Base-by-base conservation (phyloP, 139 green algal genomes). In the Chlorella sp. region DNA sequence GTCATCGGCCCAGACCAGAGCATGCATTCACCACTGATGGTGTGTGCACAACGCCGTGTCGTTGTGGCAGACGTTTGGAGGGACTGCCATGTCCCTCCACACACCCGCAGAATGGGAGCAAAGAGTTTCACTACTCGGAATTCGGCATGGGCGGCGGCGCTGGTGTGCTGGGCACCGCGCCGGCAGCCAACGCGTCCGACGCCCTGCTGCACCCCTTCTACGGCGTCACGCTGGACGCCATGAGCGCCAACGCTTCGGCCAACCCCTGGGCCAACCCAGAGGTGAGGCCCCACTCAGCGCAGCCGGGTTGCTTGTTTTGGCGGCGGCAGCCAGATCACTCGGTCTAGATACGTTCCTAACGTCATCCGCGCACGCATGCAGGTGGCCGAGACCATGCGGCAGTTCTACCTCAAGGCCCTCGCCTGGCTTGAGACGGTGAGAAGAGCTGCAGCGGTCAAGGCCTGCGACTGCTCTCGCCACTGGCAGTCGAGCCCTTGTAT, bases 81-180 rank as follows among this genome's bases (percentile, higher is more conserved):
- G n/a, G n/a, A n/a, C n/a, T n/a, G n/a, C n/a, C n/a, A n/a, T n/a
- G n/a, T n/a, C n/a, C n/a, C n/a, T n/a, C n/a, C n/a, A n/a, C n/a
- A n/a, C n/a, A n/a, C n/a, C n/a, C 72, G 1, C 33, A 26, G 23
- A 42, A 49, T 20, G 62, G 62, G 49, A 31, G 30, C n/a, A 72
- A 76, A 27, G 62, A 69, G 20, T 31, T 80, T 5, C 74, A 80
- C 69, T 80, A 80, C 68, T 69, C 42, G 2, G 74, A 80, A 50
- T 80, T 72, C 34, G 74, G 74, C 1, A 23, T 80, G 49, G 74
- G 74, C 27, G 74, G 69, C 1, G 69, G 69, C 1, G 20, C 1
- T 0, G 29, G 0, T n/a, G 36, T 32, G 59, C 35, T 31, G 20
- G 74, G 68, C 26, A 70, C 74, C 31, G n/a, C n/a, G 1, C 14